These are phyloP conservation scores for Fusarium pseudonygamai DNA, from an alignment of 2,329 filamentous ascomycete genomes.

Conservation along the genomic window DNA sequence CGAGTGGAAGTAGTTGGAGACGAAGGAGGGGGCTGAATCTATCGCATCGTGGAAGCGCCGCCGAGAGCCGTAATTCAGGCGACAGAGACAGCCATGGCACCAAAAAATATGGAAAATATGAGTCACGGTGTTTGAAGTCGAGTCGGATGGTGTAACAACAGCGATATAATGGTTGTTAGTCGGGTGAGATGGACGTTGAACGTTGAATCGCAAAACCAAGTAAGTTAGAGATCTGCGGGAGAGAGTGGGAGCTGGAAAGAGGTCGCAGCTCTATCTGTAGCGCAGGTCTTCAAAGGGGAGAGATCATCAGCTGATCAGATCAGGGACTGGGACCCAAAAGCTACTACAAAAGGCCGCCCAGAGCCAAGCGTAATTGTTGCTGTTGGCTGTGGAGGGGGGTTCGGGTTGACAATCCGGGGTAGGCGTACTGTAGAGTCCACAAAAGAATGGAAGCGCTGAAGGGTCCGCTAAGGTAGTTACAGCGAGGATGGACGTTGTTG, in stretches of 20 bases:
- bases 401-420: conserved; percentile 42
- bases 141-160: neutral
- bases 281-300: conserved; percentile 41
- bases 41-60: conserved; percentile 41
- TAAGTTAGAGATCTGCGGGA: conserved; percentile 36
- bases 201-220: conserved; percentile 25
- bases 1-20: conserved; percentile 38
- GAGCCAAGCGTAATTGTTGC: conserved; percentile 33
- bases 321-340: conserved; percentile 27
- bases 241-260: conserved; percentile 34
- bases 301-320: conserved; percentile 45
- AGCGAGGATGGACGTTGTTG: conserved; percentile 13
- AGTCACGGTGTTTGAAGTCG: neutral
- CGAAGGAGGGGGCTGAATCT: conserved; percentile 33
- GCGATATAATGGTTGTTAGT: neutral
- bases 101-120: neutral
- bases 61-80: conserved; percentile 36
- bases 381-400: conserved; percentile 33
- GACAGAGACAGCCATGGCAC: conserved; percentile 38
- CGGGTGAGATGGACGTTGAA: conserved; percentile 17
- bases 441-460: conserved; percentile 19
- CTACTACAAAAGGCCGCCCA: conserved; percentile 26
- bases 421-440: conserved; percentile 37
- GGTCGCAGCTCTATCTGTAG: conserved; percentile 39
- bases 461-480: conserved; percentile 33